Evolutionary conservation across 371 early-diverging fungal species (phyloP).

Genomic region (Mortierella sp.): DNA sequence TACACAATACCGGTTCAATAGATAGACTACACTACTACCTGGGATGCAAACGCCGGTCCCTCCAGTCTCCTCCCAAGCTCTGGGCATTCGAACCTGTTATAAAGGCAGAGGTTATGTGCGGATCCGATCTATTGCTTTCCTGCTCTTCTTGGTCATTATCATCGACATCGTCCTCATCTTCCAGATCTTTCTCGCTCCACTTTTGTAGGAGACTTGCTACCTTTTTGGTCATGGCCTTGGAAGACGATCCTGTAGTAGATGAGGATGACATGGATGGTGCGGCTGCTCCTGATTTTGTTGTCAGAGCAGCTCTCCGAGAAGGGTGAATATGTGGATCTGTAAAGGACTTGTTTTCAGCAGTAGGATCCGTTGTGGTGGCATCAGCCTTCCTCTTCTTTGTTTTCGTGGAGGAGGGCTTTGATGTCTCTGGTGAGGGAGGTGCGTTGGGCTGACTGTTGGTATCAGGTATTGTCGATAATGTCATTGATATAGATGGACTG

Average conservation of each 20-base stretch:
- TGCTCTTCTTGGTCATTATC: background rate
- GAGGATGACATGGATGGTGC: background rate
- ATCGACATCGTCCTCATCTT: slow-evolving; percentile 21
- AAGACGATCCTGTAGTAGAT: slow-evolving; percentile 7
- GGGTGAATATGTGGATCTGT: slow-evolving; percentile 41
- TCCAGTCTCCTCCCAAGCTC: slow-evolving; percentile 45
- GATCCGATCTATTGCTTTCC: background rate
- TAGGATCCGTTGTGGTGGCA: background rate
- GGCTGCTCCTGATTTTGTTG: slow-evolving; percentile 1
- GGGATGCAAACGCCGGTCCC: slow-evolving; percentile 31
- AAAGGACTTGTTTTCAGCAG: background rate
- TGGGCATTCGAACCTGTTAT: slow-evolving; percentile 44
- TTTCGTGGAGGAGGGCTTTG: slow-evolving; percentile 3
- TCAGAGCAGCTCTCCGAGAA: slow-evolving; percentile 35
- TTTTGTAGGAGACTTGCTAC: slow-evolving; percentile 44
- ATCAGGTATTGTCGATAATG: background rate
- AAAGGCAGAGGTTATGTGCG: background rate
- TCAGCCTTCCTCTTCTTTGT: slow-evolving; percentile 37
- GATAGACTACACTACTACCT: background rate
- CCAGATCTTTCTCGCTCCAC: slow-evolving; percentile 48
- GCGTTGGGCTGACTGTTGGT: background rate
- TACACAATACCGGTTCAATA: too few relatives aligned
- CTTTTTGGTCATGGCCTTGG: slow-evolving; percentile 49
- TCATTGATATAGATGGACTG: background rate
- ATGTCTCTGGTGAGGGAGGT: background rate